Evolutionary conservation across 225 moss, liverwort and hornwort genomes (phyloP).

Genomic region (Neckera pumila): DNA sequence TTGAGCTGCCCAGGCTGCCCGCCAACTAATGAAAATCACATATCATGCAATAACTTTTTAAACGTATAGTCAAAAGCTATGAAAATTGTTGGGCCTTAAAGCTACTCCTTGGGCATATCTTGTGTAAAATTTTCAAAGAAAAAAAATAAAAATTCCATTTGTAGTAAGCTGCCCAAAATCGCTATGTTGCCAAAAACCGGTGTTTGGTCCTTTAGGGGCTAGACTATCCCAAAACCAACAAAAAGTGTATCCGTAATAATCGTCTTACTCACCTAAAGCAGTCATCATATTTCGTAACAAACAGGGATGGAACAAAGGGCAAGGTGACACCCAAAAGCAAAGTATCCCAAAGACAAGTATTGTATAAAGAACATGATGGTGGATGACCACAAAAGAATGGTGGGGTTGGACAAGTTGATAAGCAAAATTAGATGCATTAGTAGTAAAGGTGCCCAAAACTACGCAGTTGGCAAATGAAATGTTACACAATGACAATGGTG

Average conservation of each 20-base stretch:
- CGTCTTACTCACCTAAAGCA: neutral
- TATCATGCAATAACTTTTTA: too few species aligned
- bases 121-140: too few species aligned
- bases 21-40: too few species aligned
- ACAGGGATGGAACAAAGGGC: neutral
- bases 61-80: too few species aligned
- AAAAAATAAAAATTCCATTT: too few species aligned
- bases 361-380: fast-evolving
- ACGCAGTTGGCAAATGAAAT: fast-evolving
- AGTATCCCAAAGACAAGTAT: neutral
- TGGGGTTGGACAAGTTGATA: fast-evolving
- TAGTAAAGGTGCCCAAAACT: fast-evolving
- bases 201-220: too few species aligned
- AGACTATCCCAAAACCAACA: neutral
- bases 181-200: too few species aligned
- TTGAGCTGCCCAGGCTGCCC: too few species aligned
- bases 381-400: fast-evolving
- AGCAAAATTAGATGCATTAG: fast-evolving
- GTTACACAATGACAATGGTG: neutral
- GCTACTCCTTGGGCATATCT: too few species aligned
- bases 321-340: fast-evolving
- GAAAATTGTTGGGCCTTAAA: too few species aligned
- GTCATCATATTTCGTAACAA: neutral
- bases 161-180: too few species aligned
- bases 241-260: neutral